These are phyloP conservation scores for Pythium folliculosum DNA, from an alignment of 352 stramenopile genomes.

Conservation along the genomic window DNA sequence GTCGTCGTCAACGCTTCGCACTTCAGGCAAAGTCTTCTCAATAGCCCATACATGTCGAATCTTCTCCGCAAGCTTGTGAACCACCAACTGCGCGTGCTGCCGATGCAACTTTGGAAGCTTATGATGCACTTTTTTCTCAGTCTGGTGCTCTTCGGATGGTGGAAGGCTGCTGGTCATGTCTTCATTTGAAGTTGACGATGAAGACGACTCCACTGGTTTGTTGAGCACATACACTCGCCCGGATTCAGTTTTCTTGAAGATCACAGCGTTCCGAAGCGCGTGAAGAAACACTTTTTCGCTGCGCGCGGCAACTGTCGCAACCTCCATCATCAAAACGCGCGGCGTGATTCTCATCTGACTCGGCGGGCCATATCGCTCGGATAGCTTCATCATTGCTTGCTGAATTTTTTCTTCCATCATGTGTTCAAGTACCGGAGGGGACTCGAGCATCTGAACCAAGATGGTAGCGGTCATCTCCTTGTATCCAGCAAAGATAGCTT, in stretches of 20 bases:
- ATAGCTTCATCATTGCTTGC: constrained; percentile 74
- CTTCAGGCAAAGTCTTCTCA: constrained; percentile 40
- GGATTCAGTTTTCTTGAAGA: constrained; percentile 80
- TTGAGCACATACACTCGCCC: constrained; percentile 75
- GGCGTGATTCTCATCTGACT: constrained; percentile 82
- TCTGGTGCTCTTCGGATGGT: constrained; percentile 2
- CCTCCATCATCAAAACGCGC: constrained; percentile 77
- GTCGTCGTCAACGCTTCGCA: constrained; percentile 21
- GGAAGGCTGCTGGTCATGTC: neutral
- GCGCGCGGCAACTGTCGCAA: constrained; percentile 65
- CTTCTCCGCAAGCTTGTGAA: constrained; percentile 66
- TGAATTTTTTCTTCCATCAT: constrained; percentile 88
- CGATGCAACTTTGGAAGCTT: constrained; percentile 74
- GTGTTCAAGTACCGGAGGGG: constrained; percentile 79
- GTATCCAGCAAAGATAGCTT: constrained; percentile 63
- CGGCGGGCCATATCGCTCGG: constrained; percentile 64
- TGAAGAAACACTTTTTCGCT: constrained; percentile 81
- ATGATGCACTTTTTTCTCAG: constrained; percentile 29
- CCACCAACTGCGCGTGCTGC: constrained; percentile 56
- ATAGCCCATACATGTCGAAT: constrained; percentile 54
- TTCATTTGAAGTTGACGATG: neutral
- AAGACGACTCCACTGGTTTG: neutral
- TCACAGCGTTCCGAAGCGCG: constrained; percentile 65
- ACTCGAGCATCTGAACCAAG: constrained; percentile 77
- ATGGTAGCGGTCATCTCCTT: constrained; percentile 71